These are phyloP conservation scores for Neltuma alba DNA, from an alignment of 306 rosid species.

Conservation along the genomic window DNA sequence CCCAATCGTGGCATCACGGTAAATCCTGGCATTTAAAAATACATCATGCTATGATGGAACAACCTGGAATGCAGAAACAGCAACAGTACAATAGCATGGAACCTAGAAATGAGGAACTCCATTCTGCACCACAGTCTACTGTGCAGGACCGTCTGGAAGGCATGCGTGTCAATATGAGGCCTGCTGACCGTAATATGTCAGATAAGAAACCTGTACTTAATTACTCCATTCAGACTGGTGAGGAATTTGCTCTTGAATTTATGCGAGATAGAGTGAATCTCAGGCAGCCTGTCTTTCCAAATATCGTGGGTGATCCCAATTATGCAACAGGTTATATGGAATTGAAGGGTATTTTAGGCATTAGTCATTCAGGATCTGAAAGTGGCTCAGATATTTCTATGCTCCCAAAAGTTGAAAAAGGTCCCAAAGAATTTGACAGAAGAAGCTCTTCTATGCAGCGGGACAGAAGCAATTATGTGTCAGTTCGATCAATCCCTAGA, in stretches of 20 bases:
- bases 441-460: conserved; percentile 50
- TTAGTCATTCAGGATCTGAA: conserved; percentile 62
- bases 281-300: conserved; percentile 60
- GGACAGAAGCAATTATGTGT: conserved; percentile 60
- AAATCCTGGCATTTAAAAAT: conserved; percentile 27
- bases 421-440: conserved; percentile 61
- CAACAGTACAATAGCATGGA: conserved; percentile 56
- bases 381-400: conserved; percentile 60
- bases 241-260: conserved; percentile 88
- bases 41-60: conserved; percentile 48
- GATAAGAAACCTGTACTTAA: conserved; percentile 72
- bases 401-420: conserved; percentile 56
- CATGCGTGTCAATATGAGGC: conserved; percentile 57
- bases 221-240: conserved; percentile 91
- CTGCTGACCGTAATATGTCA: conserved; percentile 56
- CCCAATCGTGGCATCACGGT: conserved; percentile 27
- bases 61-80: conserved; percentile 54
- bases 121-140: conserved; percentile 53
- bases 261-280: conserved; percentile 86
- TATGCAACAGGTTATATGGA: conserved; percentile 62
- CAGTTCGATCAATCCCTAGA: conserved; percentile 54
- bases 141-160: conserved; percentile 64
- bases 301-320: conserved; percentile 59
- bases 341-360: conserved; percentile 55
- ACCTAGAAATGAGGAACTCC: conserved; percentile 66